These are phyloP conservation scores for Clonostachys sp. DNA, from an alignment of 2,329 filamentous ascomycete species.

Conservation along the genomic window DNA sequence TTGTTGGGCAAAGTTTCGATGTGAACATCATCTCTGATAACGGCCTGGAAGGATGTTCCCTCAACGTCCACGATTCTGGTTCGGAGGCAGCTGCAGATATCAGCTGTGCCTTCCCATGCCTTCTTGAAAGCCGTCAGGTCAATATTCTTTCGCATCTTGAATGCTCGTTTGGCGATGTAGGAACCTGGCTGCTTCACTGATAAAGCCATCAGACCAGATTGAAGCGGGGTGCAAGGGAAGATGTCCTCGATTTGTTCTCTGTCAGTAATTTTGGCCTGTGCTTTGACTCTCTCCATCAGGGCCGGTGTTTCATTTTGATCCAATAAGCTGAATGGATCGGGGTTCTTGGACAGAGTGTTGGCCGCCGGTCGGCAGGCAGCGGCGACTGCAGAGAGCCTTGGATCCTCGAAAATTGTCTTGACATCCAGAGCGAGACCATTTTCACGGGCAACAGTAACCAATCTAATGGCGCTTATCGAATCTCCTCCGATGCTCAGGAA, in stretches of 20 bases:
- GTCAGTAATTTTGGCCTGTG: background rate
- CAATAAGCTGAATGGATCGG: background rate
- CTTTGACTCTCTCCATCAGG: background rate
- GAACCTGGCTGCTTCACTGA: conserved; percentile 22
- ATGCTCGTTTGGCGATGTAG: conserved; percentile 25
- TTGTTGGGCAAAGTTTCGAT: background rate
- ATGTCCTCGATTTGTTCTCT: conserved; percentile 15
- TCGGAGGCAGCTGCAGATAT: conserved; percentile 3
- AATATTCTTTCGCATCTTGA: conserved; percentile 10
- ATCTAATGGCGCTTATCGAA: conserved; percentile 38
- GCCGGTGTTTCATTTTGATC: background rate
- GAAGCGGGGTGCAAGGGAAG: conserved; percentile 33
- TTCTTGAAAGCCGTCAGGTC: conserved; percentile 14
- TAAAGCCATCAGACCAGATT: conserved; percentile 31
- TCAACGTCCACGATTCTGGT: conserved; percentile 3
- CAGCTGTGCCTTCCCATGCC: conserved; percentile 14
- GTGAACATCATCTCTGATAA: background rate
- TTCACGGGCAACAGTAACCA: conserved; percentile 30
- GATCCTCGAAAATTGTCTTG: conserved; percentile 31
- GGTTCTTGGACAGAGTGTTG: background rate
- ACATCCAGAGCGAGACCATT: conserved; percentile 29
- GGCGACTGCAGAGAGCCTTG: conserved; percentile 35
- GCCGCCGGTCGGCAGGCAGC: conserved; percentile 1
- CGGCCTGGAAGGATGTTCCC: background rate
- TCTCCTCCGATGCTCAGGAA: conserved; percentile 39